Conservation (phyloP, 306 rosid genomes). For the Geum urbanum region DNA sequence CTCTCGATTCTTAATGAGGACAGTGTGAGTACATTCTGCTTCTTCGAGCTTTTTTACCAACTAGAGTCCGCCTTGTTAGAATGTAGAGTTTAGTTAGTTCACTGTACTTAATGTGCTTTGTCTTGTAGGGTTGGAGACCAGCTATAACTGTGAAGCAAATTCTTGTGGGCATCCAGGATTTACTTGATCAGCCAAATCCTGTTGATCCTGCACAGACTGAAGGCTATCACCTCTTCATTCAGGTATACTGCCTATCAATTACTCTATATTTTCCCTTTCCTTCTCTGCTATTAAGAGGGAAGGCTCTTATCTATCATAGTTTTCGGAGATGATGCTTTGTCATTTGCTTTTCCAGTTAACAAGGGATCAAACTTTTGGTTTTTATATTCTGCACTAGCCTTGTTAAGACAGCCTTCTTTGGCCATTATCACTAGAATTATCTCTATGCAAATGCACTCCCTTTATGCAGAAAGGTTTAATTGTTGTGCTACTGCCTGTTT, state of each 20-base stretch:
- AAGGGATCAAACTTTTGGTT: not conserved
- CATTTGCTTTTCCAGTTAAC: not conserved
- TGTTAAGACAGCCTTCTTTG: not conserved
- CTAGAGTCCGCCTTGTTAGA: not conserved
- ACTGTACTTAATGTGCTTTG: conserved; percentile 5
- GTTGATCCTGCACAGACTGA: conserved; percentile 98
- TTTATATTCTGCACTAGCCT: not conserved
- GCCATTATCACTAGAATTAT: conserved; percentile 1
- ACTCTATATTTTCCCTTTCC: not conserved
- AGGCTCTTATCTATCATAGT: not conserved
- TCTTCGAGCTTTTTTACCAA: too few relatives aligned
- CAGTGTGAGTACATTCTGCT: conserved; percentile 54
- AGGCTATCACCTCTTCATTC: conserved; percentile 95
- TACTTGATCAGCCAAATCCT: conserved; percentile 93
- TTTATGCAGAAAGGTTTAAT: not conserved
- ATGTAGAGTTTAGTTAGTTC: not conserved
- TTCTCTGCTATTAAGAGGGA: not conserved
- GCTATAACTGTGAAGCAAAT: conserved; percentile 97
- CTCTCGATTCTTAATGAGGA: conserved; percentile 95
- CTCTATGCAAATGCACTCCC: not conserved
- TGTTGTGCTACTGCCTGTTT: not conserved
- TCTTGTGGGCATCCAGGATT: conserved; percentile 91
- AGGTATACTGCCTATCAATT: conserved; percentile 44
- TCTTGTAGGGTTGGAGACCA: conserved; percentile 91
- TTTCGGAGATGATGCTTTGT: not conserved